These are phyloP conservation scores for Suhomyces coccinellae DNA, from an alignment of 1,139 yeast species.

Conservation along the genomic window DNA sequence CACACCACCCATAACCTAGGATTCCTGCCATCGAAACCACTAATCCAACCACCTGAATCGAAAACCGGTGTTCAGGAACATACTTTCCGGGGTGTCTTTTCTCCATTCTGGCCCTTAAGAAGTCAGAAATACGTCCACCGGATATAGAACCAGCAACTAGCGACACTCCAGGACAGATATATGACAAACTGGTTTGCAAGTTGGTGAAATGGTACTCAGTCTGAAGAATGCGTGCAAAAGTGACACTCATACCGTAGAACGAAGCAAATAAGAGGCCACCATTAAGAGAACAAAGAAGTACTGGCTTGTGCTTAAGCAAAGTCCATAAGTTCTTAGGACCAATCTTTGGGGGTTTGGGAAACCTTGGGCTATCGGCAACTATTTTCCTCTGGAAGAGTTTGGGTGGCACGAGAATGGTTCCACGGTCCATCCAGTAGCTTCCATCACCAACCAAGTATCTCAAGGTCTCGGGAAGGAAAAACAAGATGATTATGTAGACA, in stretches of 20 bases:
- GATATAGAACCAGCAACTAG: constrained; percentile 50
- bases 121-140: constrained; percentile 55
- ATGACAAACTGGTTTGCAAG: constrained; percentile 45
- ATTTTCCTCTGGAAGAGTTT: constrained; percentile 29
- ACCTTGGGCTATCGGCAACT: constrained; percentile 24
- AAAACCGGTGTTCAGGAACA: constrained; percentile 50
- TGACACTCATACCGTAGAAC: constrained; percentile 56
- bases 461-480: constrained; percentile 55
- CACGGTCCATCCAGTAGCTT: constrained; percentile 21
- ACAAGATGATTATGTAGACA: constrained; percentile 39
- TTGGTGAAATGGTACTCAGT: constrained; percentile 37
- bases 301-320: constrained; percentile 44
- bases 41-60: constrained; percentile 49
- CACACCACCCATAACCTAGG: constrained; percentile 57
- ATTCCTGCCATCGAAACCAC: constrained; percentile 46
- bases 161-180: constrained; percentile 55
- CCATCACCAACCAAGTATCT: constrained; percentile 59
- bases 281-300: constrained; percentile 47
- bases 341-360: constrained; percentile 53
- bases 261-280: constrained; percentile 56
- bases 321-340: constrained; percentile 37
- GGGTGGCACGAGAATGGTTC: constrained; percentile 30
- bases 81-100: constrained; percentile 24
- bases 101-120: constrained; percentile 28
- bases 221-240: constrained; percentile 45